phyloP scores from a whole-genome alignment of 768 basidiomycete species.

The Cystofilobasidium macerans region DNA sequence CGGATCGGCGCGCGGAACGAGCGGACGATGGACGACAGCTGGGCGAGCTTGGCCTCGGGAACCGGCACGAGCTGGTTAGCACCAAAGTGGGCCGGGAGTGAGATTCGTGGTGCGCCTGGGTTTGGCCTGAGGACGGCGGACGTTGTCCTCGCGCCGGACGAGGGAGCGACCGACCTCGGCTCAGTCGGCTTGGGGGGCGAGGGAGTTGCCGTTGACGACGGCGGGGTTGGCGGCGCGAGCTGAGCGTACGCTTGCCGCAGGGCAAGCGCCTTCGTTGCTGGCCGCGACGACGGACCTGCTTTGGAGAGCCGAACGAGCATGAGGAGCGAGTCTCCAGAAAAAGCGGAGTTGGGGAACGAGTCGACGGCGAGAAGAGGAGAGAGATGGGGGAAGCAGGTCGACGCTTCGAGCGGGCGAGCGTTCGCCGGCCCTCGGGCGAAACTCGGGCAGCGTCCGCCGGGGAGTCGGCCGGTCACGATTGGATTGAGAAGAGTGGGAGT shows the following conservation, averaged over 20 bases:
- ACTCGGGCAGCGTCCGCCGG: too few species aligned
- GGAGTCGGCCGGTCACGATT: too few species aligned
- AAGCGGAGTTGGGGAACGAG: too few species aligned
- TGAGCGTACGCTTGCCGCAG: background rate
- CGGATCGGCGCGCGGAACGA: slow-evolving; percentile 82
- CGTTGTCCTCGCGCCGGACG: background rate
- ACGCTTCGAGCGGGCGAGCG: too few species aligned
- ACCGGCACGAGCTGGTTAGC: slow-evolving; percentile 20
- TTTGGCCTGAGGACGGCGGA: background rate
- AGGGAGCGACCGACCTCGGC: background rate
- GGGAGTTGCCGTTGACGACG: background rate
- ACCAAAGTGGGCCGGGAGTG: slow-evolving; percentile 14
- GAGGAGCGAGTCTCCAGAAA: too few species aligned
- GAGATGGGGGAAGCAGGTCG: too few species aligned
- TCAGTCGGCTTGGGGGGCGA: background rate
- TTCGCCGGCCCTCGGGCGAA: too few species aligned
- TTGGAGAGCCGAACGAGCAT: background rate
- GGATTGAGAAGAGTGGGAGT: too few species aligned
- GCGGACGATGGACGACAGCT: slow-evolving; percentile 46
- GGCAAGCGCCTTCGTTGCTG: background rate
- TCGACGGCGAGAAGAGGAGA: too few species aligned
- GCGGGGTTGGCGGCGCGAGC: background rate
- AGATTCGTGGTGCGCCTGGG: background rate
- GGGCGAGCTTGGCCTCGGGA: slow-evolving; percentile 10
- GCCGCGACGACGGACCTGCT: background rate